A percentile compares a stretch with the other conserved stretches of the same genome.
These are phyloP conservation scores for Colletotrichum plurivorum DNA, from an alignment of 2,329 filamentous ascomycete genomes.

Conservation along the genomic window DNA sequence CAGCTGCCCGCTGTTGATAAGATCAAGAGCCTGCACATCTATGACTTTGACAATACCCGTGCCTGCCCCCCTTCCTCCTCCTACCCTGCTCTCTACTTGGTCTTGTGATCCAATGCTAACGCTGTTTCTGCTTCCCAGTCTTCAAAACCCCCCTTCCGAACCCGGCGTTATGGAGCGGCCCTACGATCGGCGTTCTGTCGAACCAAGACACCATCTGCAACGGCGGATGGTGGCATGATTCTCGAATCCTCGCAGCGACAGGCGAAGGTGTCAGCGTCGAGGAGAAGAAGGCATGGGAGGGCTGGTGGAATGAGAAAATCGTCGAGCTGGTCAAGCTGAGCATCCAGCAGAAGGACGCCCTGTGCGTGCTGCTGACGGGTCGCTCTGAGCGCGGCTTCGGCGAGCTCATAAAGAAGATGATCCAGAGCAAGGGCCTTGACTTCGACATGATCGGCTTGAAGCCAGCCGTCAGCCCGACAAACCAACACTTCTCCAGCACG, in stretches of 20 bases:
- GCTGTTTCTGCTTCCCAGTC: conserved; percentile 64
- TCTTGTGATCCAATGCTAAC: conserved; percentile 28
- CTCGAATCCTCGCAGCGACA: conserved; percentile 85
- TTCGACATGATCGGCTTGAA: conserved; percentile 94
- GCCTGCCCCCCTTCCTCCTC: conserved; percentile 17
- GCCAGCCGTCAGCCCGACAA: conserved; percentile 84
- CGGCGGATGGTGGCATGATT: conserved; percentile 98
- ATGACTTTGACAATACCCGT: conserved; percentile 98
- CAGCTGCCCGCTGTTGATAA: conserved; percentile 75
- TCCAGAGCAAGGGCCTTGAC: conserved; percentile 80
- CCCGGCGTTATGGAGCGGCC: conserved; percentile 85
- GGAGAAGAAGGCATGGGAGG: conserved; percentile 86
- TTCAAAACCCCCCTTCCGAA: conserved; percentile 95
- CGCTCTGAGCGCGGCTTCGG: conserved; percentile 83
- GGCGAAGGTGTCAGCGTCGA: conserved; percentile 87
- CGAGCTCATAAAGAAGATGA: conserved; percentile 85
- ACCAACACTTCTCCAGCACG: conserved; percentile 83
- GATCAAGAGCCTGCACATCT: conserved; percentile 88
- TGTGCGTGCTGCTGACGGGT: conserved; percentile 90
- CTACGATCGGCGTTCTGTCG: conserved; percentile 83
- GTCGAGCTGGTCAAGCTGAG: conserved; percentile 84
- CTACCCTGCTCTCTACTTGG: not conserved
- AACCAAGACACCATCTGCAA: conserved; percentile 82
- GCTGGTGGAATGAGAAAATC: conserved; percentile 97
- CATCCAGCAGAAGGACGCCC: conserved; percentile 85